Evolutionary conservation across 116 monocot species (phyloP).

Genomic region (Trichopus zeylanicus): DNA sequence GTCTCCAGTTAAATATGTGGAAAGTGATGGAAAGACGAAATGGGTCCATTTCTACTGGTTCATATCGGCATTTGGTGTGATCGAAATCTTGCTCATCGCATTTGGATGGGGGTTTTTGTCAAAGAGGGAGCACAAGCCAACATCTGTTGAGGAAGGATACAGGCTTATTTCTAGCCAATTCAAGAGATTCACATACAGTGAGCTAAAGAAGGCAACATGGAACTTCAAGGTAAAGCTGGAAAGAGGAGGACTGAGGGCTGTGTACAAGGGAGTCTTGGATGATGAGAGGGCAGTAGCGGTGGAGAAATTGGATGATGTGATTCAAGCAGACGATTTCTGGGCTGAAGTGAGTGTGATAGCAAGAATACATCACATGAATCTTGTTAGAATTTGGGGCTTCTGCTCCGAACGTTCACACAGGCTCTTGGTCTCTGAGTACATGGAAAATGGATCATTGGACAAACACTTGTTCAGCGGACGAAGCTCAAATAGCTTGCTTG

Average conservation of each 20-base stretch:
- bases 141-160: constrained; percentile 21
- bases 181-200: constrained; percentile 18
- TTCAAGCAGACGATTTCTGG: constrained; percentile 2
- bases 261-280: constrained; percentile 1
- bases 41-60: constrained; percentile 7
- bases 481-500: background rate
- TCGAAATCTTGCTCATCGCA: constrained; percentile 17
- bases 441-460: constrained; percentile 1
- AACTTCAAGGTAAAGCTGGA: constrained; percentile 1
- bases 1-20: background rate
- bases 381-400: constrained; percentile 7
- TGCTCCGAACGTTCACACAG: background rate
- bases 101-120: constrained; percentile 42
- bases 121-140: constrained; percentile 7
- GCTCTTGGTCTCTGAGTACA: constrained; percentile 1
- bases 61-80: constrained; percentile 3
- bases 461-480: background rate
- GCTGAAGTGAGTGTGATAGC: background rate
- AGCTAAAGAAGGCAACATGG: constrained; percentile 2
- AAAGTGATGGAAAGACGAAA: background rate
- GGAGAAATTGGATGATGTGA: background rate
- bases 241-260: background rate
- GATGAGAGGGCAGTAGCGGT: constrained; percentile 2
- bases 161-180: constrained; percentile 25
- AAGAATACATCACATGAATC: constrained; percentile 8